Evolutionary conservation across 2,329 filamentous ascomycete genomes (phyloP), one percentile per base, ranked within the genome.

Genomic region (Aspergillus novoparasiticus): DNA sequence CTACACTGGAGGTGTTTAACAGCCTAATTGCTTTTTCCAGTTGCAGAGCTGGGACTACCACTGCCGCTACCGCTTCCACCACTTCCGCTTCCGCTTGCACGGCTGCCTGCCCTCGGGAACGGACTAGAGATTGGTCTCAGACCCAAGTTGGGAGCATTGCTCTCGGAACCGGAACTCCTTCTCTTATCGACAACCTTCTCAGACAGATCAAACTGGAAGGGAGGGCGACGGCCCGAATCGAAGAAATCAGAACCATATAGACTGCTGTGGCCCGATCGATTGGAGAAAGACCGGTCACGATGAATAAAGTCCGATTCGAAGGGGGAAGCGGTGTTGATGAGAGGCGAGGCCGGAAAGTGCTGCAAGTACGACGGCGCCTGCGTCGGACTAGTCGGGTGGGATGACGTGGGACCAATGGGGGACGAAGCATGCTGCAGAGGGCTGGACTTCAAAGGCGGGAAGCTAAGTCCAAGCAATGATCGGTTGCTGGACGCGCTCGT

Each of bases 21-120:
- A 32, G 51, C 51, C 68, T 68, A 75, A 61, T 66, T 64, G 53
- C 69, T 68, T 67, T 76, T 78, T 59, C 75, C 77, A 58, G 72
- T 72, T 19, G 70, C 70, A 64, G 78, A 80, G 62, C 72, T 73
- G 28, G 79, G 79, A 68, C 79, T 81, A 59, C 73, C 76, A 62
- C 72, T 78, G 56, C 77, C 77, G 68, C 79, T 80, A 46, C 75
- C 77, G 58, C 76, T 72, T 71, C 80, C 73, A 71, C 82, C 64
- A 73, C 80, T 79, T 66, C 81, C 75, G 73, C 73, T 73, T 54
- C 82, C 82, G 66, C 83, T 85, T 57, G 79, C 81, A 64, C 82
- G 80, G 71, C 82, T 85, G 57, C 78, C 81, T 41, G 72, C 75
- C 68, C 77, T 73, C 39, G 74, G 75, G 58, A 78, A 79, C 51